Base-by-base conservation (phyloP, 352 stramenopile species). In the Globisporangium nagaii region DNA sequence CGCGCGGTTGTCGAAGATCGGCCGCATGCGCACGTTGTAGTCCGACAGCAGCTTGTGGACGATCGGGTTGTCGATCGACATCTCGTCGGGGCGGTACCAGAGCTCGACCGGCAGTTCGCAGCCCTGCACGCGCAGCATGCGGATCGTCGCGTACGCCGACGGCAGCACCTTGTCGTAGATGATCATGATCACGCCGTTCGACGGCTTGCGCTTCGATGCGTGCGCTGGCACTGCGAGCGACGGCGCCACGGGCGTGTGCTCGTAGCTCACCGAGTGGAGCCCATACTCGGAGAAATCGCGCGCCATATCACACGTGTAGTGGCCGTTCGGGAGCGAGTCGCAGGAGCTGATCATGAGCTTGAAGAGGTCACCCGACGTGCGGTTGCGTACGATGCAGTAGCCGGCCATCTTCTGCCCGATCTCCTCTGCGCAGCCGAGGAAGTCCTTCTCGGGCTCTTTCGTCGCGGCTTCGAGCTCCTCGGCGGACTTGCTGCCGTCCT, bases 31-130 rank as follows among this genome's bases (percentile, higher is more conserved):
- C 49, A 93, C 84, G 45, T 88, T 86, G 45, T 73, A 90, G 17
- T 88, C 64, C 3, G 68, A 68, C 49, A 90, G 49, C 20, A 95
- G 60, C 25, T 73, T 69, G 51, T 88, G 72, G 46, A 93, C 68
- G 48, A 95, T 84, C 12, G 81, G 78, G 56, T 89, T 87, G 47
- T 91, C 75, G 4, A 90, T 83, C 12, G 77, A 83, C 79, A 93
- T 91, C 66, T 95, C 83, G 52, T 93, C 83, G 6, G 79, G 81
- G 10, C 79, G 74, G 58, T 93, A 93, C 81, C 84, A 95, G 12
- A 95, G 56, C 62, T 95, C 85, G 6, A 95, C 72, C 3, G 85
- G 83, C 9, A 95, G 55, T 34, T 83, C 65, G 24, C 81, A 93
- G 30, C 83, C 83, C 45, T 88, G 78, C 8, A 84, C 59, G n/a